phyloP scores from a whole-genome alignment of 306 rosid species.

The Lathyrus sativus region DNA sequence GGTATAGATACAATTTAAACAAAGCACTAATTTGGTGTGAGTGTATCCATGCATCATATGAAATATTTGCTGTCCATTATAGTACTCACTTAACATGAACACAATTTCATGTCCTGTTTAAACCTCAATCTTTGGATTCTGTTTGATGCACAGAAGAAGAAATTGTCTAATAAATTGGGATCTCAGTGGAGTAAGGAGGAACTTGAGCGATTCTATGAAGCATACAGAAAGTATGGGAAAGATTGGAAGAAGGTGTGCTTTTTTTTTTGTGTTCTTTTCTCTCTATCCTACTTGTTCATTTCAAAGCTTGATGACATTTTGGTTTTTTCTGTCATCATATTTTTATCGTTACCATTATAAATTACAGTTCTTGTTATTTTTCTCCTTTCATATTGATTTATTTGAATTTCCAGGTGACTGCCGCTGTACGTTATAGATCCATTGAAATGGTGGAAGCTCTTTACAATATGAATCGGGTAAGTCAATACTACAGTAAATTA shows the following conservation, averaged over 20 bases:
- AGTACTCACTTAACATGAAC: neutral
- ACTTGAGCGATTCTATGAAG: conserved; percentile 77
- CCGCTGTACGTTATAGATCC: conserved; percentile 58
- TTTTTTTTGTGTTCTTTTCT: conserved; percentile 34
- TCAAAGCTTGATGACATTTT: conserved; percentile 18
- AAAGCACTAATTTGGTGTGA: conserved; percentile 7
- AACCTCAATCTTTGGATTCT: conserved; percentile 34
- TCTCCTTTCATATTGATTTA: conserved; percentile 30
- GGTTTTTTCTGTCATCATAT: neutral
- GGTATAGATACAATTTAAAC: neutral
- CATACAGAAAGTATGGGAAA: conserved; percentile 75
- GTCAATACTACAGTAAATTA: conserved; percentile 29
- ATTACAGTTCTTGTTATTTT: conserved; percentile 15
- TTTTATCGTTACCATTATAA: conserved; percentile 6
- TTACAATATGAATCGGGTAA: conserved; percentile 77
- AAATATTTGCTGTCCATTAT: conserved; percentile 9
- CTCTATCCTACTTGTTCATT: conserved; percentile 29
- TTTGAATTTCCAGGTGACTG: conserved; percentile 65
- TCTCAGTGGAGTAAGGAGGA: conserved; percentile 87
- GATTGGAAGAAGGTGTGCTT: conserved; percentile 83
- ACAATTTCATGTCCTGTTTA: conserved; percentile 7
- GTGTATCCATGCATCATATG: conserved; percentile 15
- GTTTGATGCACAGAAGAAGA: conserved; percentile 66
- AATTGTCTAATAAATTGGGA: conserved; percentile 78
- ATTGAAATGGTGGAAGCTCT: conserved; percentile 82